Evolutionary conservation across 768 basidiomycete genomes (phyloP).

Genomic region (Psilocybe tampanensis): DNA sequence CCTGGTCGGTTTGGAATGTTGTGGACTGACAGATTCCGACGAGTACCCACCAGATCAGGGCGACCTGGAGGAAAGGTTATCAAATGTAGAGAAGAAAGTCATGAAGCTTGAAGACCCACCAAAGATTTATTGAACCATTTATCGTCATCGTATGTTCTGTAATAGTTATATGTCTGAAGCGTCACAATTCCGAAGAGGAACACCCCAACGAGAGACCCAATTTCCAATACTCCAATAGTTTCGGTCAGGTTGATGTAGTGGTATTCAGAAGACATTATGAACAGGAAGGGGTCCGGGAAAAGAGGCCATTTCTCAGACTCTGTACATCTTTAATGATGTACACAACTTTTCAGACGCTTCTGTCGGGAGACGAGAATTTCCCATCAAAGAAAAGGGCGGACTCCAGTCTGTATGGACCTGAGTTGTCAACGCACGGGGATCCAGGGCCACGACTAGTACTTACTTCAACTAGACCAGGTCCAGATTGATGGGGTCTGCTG

Average conservation of each 20-base stretch:
- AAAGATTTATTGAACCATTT: constrained; percentile 15
- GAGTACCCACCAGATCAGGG: neutral
- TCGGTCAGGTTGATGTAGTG: constrained; percentile 6
- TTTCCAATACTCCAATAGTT: constrained; percentile 24
- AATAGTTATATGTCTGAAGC: constrained; percentile 24
- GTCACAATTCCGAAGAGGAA: constrained; percentile 28
- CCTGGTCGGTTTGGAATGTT: neutral
- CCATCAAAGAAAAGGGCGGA: no score
- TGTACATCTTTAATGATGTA: no score
- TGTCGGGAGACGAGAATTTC: no score
- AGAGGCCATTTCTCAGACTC: neutral
- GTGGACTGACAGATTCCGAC: neutral
- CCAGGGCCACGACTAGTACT: no score
- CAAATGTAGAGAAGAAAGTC: neutral
- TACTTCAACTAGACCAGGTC: no score
- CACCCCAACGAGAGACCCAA: constrained; percentile 22
- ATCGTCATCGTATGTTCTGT: constrained; percentile 19
- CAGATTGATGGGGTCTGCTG: no score
- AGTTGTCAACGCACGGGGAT: no score
- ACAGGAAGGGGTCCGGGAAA: neutral
- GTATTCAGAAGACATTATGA: neutral
- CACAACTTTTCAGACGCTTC: no score
- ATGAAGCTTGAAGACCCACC: constrained; percentile 10
- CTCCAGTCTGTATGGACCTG: no score
- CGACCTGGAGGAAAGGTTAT: neutral